A percentile compares a stretch with the other conserved stretches of the same genome.
Evolutionary conservation across 1,284 basidiomycete genomes (phyloP).

Genomic region (Volvariella volvacea): DNA sequence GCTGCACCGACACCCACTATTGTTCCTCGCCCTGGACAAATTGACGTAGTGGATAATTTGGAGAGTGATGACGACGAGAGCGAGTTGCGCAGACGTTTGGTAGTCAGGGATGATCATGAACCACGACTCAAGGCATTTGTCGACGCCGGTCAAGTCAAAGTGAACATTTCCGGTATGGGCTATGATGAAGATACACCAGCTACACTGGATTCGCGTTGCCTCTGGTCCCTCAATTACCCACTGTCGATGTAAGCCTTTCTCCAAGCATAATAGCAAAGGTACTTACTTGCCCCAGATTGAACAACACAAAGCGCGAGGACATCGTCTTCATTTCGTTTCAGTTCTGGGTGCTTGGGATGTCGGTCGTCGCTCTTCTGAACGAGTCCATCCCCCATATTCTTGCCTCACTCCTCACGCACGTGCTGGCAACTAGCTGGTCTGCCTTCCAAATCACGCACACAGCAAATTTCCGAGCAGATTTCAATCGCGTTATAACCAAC

Average conservation of each 20-base stretch:
- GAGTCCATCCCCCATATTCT: conserved; percentile 77
- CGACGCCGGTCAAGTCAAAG: conserved; percentile 28
- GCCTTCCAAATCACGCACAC: conserved; percentile 59
- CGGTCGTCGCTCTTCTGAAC: conserved; percentile 67
- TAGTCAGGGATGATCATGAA: background rate
- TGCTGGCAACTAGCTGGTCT: conserved; percentile 66
- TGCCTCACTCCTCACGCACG: conserved; percentile 64
- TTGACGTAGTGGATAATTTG: no score
- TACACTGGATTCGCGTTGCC: conserved; percentile 38
- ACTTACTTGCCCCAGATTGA: conserved; percentile 40
- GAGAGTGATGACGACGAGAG: no score
- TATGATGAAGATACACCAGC: conserved; percentile 18
- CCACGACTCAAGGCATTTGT: conserved; percentile 11
- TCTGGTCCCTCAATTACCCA: conserved; percentile 61
- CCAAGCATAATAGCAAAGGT: background rate
- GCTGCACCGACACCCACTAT: conserved; percentile 5
- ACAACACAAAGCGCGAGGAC: conserved; percentile 71
- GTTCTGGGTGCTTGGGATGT: conserved; percentile 77
- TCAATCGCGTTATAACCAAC: conserved; percentile 49
- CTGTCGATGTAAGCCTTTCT: conserved; percentile 44
- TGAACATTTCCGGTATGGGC: conserved; percentile 38
- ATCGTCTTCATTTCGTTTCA: conserved; percentile 73
- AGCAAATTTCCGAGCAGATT: conserved; percentile 46
- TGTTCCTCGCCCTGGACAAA: background rate
- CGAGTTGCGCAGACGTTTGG: no score